Base-by-base conservation (phyloP, 2,329 filamentous ascomycete genomes). In the Myriosclerotinia duriaeana region DNA sequence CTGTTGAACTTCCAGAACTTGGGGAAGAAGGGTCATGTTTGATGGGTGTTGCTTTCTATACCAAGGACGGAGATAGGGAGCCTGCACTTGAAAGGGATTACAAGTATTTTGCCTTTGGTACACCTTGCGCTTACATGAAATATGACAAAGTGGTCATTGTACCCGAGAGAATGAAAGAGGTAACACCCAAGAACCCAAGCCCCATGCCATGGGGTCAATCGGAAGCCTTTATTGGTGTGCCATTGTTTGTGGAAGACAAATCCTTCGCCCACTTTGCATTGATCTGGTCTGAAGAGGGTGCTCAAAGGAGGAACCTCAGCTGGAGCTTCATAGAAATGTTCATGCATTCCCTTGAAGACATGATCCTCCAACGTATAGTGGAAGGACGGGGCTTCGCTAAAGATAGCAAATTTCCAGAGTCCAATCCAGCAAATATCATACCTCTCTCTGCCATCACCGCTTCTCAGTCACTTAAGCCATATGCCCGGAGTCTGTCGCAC, bases 61-160 rank as follows among this genome's bases (percentile, higher is more conserved):
- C 87, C 77, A 85, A 88, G 72, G 84, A 87, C 71, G 87, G 84
- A 38, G 79, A 80, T 60, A 81, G 81, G 65, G 79, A 78, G 62
- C 80, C 82, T 68, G 79, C 82, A 34, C 80, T 86, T 61, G 79
- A 86, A 71, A 82, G 83, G 69, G 83, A 89, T 72, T 85, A 85
- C 77, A 85, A 86, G 70, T 89, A 88, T 76, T 83, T 86, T 71
- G 84, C 86, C 48, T 88, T 87, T 71, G 85, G 72, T 42, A 74
- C 87, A 69, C 87, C 88, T 5, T 88, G 88, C 76, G 83, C 84
- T 46, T 84, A 89, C 74, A 90, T 91, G 88, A 86, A 85, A 71
- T 85, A 90, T 74, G 87, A 90, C 78, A 89, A 90, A 75, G 85
- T 89, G 61, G 88, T 89, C 74, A 77, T 90, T 66, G 85, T 91